Conservation (phyloP, 164 flowering plant genomes). For the Vitis rotundifolia region DNA sequence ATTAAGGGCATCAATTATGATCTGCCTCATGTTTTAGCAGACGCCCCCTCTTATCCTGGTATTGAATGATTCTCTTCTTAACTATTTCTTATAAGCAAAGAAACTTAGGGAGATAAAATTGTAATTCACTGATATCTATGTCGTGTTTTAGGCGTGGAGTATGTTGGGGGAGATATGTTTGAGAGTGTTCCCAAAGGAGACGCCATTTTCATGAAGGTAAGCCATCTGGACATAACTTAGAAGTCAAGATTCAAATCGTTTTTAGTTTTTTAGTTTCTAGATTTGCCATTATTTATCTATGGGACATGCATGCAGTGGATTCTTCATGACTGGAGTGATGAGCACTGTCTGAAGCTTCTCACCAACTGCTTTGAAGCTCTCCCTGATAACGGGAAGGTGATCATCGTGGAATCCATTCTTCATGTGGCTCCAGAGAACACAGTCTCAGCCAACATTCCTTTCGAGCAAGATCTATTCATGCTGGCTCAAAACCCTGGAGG, state of each 20-base stretch:
- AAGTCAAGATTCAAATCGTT: no score
- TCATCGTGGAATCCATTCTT: constrained; percentile 25
- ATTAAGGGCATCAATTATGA: constrained; percentile 32
- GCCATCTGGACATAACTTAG: background rate
- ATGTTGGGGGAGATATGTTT: constrained; percentile 31
- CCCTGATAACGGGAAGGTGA: constrained; percentile 26
- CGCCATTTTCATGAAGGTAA: constrained; percentile 32
- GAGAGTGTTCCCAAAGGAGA: constrained; percentile 21
- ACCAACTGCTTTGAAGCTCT: constrained; percentile 31
- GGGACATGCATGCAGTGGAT: constrained; percentile 15
- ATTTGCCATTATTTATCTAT: no score
- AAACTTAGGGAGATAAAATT: no score
- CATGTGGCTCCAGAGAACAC: constrained; percentile 19
- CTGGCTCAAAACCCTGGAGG: constrained; percentile 29
- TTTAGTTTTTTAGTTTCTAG: no score
- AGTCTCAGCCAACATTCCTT: constrained; percentile 12
- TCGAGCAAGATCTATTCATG: constrained; percentile 24
- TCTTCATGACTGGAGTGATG: constrained; percentile 32
- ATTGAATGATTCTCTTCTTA: background rate
- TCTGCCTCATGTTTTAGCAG: constrained; percentile 20
- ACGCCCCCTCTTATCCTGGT: constrained; percentile 25
- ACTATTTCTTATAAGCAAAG: no score
- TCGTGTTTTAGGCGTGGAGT: constrained; percentile 14
- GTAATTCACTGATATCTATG: background rate
- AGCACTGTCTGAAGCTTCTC: constrained; percentile 31